Evolutionary conservation across 1,284 basidiomycete genomes (phyloP), one percentile per base, ranked within the genome.

Genomic region (Cutaneotrichosporon spelunceum): DNA sequence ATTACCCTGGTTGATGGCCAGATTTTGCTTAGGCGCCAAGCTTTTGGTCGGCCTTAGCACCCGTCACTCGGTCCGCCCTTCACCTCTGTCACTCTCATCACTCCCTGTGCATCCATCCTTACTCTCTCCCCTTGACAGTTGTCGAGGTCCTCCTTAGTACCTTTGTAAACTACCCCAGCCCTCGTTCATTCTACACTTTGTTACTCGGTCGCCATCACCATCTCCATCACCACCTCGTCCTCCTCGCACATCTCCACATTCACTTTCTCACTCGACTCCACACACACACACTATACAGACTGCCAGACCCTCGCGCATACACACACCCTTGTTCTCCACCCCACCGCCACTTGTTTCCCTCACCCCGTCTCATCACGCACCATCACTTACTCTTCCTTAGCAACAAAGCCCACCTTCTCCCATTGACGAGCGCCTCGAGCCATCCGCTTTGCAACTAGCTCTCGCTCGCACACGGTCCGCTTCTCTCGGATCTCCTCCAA

Each of bases 321-420:
- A 19, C 49, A 44, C 16, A n/a, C 39, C 30, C 6, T 39, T 21
- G 19, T 16, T 44, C 59, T 23, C 34, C 33, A 16, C 48, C 2
- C 24, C 30, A 23, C 24, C 29, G 13, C 33, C 39, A 24, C 33
- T 11, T 39, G 36, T 21, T 21, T 34, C 2, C 39, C 45, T n/a
- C n/a, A 10, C 21, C 57, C n/a, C 30, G 7, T 3, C 39, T 42
- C 16, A 14, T 29, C 21, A 6, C 29, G 13, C 26, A 13, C 19
- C 19, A n/a, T 34, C 27, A 53, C 57, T 59, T 24, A 53, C 64
- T 14, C 55, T 45, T 26, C 16, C 45, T 14, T 58, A 64, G 62
- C 63, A 67, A 62, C 66, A 67, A 62, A 49, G 49, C 10, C 52
- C 27, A n/a, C 55, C 60, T 23, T 66, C 65, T 3, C 65, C 65